Evolutionary conservation across 805 yeast species (phyloP).

Genomic region (Candida dendrica): DNA sequence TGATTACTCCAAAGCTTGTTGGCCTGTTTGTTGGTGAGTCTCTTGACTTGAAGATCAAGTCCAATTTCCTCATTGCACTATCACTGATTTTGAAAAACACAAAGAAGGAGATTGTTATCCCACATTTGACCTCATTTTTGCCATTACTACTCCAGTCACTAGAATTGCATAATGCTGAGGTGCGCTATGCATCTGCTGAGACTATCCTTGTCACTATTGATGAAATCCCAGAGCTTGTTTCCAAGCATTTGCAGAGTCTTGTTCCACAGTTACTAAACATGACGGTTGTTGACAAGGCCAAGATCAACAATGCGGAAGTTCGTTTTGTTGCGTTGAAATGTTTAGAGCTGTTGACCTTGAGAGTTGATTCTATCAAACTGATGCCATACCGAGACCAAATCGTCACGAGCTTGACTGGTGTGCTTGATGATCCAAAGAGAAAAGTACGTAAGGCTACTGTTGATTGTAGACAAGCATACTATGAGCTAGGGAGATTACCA

Average conservation of each 20-base stretch:
- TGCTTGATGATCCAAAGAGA: slow-evolving; percentile 70
- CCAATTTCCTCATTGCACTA: slow-evolving; percentile 56
- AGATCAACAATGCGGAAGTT: slow-evolving; percentile 38
- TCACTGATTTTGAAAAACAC: slow-evolving; percentile 62
- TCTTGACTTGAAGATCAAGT: slow-evolving; percentile 25
- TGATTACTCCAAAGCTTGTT: slow-evolving; percentile 49
- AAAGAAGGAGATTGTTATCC: slow-evolving; percentile 53
- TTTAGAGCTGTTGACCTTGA: slow-evolving; percentile 38
- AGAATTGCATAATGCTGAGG: slow-evolving; percentile 31
- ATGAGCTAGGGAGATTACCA: slow-evolving; percentile 38
- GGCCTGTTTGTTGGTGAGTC: slow-evolving; percentile 29
- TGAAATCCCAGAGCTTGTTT: slow-evolving; percentile 46
- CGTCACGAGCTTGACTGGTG: slow-evolving; percentile 38
- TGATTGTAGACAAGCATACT: slow-evolving; percentile 72
- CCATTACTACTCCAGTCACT: slow-evolving; percentile 70
- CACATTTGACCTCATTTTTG: slow-evolving; percentile 54
- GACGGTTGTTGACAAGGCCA: slow-evolving; percentile 12
- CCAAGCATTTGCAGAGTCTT: slow-evolving; percentile 47
- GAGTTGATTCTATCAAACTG: slow-evolving; percentile 31
- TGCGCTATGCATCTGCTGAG: slow-evolving; percentile 52
- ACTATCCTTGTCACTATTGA: slow-evolving; percentile 50
- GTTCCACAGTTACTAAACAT: slow-evolving; percentile 44
- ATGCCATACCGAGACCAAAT: slow-evolving; percentile 46
- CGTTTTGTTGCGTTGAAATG: slow-evolving; percentile 53
- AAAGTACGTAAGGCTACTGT: slow-evolving; percentile 68